Evolutionary conservation across 352 stramenopile species (phyloP), one percentile per base, ranked within the genome.

Genomic region (Phytophthora tentaculata): DNA sequence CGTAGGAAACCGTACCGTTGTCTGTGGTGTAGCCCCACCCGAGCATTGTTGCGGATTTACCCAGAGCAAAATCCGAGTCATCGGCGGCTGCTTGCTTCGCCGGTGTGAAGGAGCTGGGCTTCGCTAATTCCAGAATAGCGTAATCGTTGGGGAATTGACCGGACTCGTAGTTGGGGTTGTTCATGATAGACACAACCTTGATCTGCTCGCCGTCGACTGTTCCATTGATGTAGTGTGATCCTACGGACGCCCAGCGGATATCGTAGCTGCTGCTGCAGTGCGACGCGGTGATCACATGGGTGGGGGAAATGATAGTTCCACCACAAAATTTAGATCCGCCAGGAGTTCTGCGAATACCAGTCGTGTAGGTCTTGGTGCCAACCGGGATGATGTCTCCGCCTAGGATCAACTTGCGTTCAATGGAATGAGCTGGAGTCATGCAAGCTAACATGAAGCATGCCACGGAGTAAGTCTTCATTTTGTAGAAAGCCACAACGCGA

Each of bases 61-160:
- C 72, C 0, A 56, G 47, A 56, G 59, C 13, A 61, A 67, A 67
- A 26, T 71, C 64, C 12, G 64, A 62, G 23, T 71, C 57, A 47
- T 67, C 51, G 8, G 51, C 63, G 14, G 61, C 39, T 3, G 61
- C 73, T 3, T 83, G 55, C 43, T 52, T 57, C n/a, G 78, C 76
- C 12, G 77, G 77, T 3, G 62, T 24, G 17, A 69, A 76, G 7
- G 64, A 76, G 37, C 68, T 80, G 2, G 67, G 56, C 7, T 47
- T 72, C 44, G 64, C 67, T 17, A 83, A 75, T 47, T 78, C 73
- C 5, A 92, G 54, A 26, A 94, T 35, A 23, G 58, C 28, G 23
- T 67, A 65, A 41, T 81, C 73, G 44, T 72, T 69, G 7, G 64
- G 52, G 16, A 69, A 63, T 3, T 39, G 44, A 1, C 52, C 53